These are phyloP conservation scores for Diutina sp. DNA, from an alignment of 1,139 yeast genomes.

Conservation along the genomic window DNA sequence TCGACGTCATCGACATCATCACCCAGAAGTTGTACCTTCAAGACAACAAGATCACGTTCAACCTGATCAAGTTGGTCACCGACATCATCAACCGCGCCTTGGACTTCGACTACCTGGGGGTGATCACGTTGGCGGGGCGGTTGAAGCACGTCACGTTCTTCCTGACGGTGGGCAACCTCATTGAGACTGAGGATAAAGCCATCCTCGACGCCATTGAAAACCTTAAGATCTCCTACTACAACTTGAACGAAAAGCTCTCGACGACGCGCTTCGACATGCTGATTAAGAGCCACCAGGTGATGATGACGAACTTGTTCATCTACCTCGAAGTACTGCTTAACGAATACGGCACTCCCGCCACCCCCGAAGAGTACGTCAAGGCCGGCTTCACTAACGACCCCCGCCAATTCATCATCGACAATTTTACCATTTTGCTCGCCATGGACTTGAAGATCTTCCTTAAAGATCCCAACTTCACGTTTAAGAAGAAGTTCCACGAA, in stretches of 20 bases:
- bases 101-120: conserved; percentile 24
- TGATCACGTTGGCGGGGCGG: conserved; percentile 31
- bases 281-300: conserved; percentile 26
- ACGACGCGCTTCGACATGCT: conserved; percentile 26
- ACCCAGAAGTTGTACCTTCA: conserved; percentile 27
- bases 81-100: conserved; percentile 32
- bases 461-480: conserved; percentile 41
- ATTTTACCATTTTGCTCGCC: conserved; percentile 28
- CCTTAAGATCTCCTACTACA: conserved; percentile 23
- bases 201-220: conserved; percentile 20
- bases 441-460: conserved; percentile 41
- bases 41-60: conserved; percentile 32
- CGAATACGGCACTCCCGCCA: conserved; percentile 32
- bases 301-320: conserved; percentile 29
- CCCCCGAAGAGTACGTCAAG: conserved; percentile 31
- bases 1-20: conserved; percentile 30
- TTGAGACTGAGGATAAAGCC: conserved; percentile 25
- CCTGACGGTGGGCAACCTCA: conserved; percentile 25
- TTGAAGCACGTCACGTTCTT: conserved; percentile 34
- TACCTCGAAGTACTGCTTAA: conserved; percentile 29
- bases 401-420: conserved; percentile 24
- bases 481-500: conserved; percentile 46
- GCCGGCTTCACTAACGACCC: conserved; percentile 39
- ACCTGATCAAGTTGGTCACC: conserved; percentile 32
- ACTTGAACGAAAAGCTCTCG: conserved; percentile 25